These are phyloP conservation scores for Fusarium sp. DNA, from an alignment of 2,329 filamentous ascomycete species.

Conservation along the genomic window DNA sequence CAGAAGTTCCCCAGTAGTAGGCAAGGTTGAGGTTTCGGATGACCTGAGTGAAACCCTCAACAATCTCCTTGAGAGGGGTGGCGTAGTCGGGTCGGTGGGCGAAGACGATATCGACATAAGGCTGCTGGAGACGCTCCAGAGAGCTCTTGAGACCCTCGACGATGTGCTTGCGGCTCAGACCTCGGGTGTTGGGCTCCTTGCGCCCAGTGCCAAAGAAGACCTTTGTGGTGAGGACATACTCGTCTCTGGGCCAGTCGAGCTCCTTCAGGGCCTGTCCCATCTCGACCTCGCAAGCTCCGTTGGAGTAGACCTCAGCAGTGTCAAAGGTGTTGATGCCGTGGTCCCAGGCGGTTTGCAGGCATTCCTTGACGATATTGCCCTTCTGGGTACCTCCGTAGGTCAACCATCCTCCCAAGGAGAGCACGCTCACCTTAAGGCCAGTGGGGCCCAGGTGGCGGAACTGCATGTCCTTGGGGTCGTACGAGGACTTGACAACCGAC, in stretches of 20 bases:
- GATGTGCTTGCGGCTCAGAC: conserved; percentile 74
- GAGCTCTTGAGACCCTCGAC: conserved; percentile 60
- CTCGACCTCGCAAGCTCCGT: conserved; percentile 71
- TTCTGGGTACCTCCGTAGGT: conserved; percentile 66
- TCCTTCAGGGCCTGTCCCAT: conserved; percentile 71
- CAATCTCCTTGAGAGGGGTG: conserved; percentile 44
- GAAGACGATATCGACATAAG: conserved; percentile 44
- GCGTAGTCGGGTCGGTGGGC: conserved; percentile 42
- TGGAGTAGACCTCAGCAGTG: conserved; percentile 68
- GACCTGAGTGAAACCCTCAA: conserved; percentile 44
- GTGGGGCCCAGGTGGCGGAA: conserved; percentile 44
- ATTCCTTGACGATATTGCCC: conserved; percentile 69
- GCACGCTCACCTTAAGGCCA: conserved; percentile 43
- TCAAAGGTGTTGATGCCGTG: conserved; percentile 73
- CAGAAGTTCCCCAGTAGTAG: conserved; percentile 67
- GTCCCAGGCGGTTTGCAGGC: conserved; percentile 70
- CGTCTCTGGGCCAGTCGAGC: conserved; percentile 69
- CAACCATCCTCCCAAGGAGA: conserved; percentile 43
- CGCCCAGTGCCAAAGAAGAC: conserved; percentile 46
- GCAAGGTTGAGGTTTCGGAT: conserved; percentile 45
- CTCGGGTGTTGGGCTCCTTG: conserved; percentile 66
- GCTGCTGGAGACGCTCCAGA: conserved; percentile 40
- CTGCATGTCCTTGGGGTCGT: conserved; percentile 45
- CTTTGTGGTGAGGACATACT: conserved; percentile 66
- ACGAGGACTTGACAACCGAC: conserved; percentile 35